phyloP scores from a whole-genome alignment of 805 yeast genomes.

The Schizosaccharomyces japonicus region DNA sequence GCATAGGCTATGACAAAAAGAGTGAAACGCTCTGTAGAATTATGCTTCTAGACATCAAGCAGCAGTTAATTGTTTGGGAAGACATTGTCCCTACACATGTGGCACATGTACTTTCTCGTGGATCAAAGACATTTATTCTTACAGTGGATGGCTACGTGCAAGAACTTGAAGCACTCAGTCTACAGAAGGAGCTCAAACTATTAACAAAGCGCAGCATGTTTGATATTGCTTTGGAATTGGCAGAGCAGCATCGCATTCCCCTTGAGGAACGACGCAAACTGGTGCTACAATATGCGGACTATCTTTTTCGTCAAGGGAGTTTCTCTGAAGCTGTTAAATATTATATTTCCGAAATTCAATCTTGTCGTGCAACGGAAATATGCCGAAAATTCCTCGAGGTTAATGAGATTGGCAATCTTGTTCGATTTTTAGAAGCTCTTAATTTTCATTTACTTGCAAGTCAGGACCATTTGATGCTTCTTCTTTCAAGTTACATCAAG shows the following conservation, averaged over 20 bases:
- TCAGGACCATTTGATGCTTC: not conserved
- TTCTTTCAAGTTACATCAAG: not conserved
- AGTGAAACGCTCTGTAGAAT: not conserved
- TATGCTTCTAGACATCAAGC: not conserved
- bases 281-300: not conserved
- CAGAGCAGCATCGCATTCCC: not conserved
- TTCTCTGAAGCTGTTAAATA: not conserved
- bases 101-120: not conserved
- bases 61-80: slow-evolving; percentile 1
- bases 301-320: not conserved
- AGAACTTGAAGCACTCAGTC: not conserved
- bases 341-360: not conserved
- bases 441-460: not conserved
- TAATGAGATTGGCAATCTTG: not conserved
- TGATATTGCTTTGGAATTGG: not conserved
- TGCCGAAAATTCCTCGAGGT: not conserved
- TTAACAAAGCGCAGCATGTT: not conserved
- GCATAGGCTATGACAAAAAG: too few species aligned
- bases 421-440: not conserved
- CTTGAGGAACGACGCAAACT: not conserved
- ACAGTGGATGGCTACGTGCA: not conserved
- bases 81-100: not conserved
- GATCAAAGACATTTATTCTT: not conserved
- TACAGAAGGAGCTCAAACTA: not conserved
- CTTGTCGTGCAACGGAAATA: not conserved